phyloP scores from a whole-genome alignment of 768 basidiomycete species.

The Tricholoma bakamatsutake region DNA sequence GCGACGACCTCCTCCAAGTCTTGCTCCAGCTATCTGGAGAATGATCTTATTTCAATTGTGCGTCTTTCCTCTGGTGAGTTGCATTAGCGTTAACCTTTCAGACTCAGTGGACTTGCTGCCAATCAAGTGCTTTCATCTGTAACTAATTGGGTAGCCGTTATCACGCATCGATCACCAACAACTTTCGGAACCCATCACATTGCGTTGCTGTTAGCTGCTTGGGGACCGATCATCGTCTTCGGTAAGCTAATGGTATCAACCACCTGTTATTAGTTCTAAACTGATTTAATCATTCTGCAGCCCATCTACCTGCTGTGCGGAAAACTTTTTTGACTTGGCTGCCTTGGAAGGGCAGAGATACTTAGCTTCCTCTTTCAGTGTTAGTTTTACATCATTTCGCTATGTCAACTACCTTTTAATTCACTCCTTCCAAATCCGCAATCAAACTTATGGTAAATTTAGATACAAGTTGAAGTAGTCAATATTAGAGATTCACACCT shows the following conservation, averaged over 20 bases:
- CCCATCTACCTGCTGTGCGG: slow-evolving; percentile 31
- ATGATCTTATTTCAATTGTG: slow-evolving; percentile 54
- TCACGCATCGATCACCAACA: slow-evolving; percentile 31
- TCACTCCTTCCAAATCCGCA: background rate
- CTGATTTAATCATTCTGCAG: slow-evolving; percentile 18
- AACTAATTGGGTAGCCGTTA: slow-evolving; percentile 47
- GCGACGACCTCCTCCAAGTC: slow-evolving; percentile 24
- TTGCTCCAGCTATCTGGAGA: slow-evolving; percentile 42
- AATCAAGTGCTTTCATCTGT: slow-evolving; percentile 44
- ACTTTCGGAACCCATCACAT: slow-evolving; percentile 64
- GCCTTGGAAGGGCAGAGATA: background rate
- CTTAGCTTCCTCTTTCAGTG: background rate
- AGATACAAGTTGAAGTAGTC: background rate
- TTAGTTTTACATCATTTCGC: background rate
- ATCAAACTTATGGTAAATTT: background rate
- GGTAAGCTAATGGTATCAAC: slow-evolving; percentile 26
- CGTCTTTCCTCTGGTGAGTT: slow-evolving; percentile 8
- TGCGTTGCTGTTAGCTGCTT: slow-evolving; percentile 50
- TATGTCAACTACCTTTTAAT: background rate
- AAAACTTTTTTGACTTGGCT: slow-evolving; percentile 33
- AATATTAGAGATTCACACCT: background rate
- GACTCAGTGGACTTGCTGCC: slow-evolving; percentile 34
- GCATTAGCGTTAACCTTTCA: background rate
- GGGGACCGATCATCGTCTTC: slow-evolving; percentile 54
- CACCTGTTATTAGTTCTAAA: background rate